Evolutionary conservation across 306 rosid genomes (phyloP), one percentile per base, ranked within the genome.

Genomic region (Vigna trinervia): DNA sequence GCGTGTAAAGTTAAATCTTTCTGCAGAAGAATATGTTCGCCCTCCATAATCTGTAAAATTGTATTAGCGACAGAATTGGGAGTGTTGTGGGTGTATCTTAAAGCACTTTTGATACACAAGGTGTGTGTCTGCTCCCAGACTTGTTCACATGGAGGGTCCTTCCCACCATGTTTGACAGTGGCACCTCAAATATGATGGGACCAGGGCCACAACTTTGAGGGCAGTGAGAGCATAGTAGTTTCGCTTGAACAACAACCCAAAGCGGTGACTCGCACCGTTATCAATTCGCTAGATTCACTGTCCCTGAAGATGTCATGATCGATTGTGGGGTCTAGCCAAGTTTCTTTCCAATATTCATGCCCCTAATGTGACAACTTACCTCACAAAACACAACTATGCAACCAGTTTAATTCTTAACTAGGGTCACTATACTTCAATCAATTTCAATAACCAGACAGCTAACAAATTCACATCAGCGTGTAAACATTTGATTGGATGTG

Each of bases 131-230:
- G 20, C 36, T 56, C 19, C 26, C 1, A 32, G 53, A 65, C 38
- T 65, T 45, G 28, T 32, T 57, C 84, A 80, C 80, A 74, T 80
- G 84, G 84, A 57, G 76, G 84, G 76, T 5, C 56, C 80, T 47
- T 80, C 17, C 4, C 56, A 57, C 61, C 34, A 48, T 43, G 71
- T n/a, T 74, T 45, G 62, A 56, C 47, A 57, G 61, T 36, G 53
- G 51, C 43, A 30, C 47, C 56, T 39, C 32, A 77, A 52, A 23
- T 20, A 56, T 0, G 3, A 74, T 22, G 71, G 64, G 80, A 47
- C 69, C 84, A 80, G 56, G 80, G 64, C 61, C 84, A 80, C 76
- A 51, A 48, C 34, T 64, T 43, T 5, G 43, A 32, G 7, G 30
- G 32, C 5, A 17, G 4, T 8, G 30, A 26, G 59, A 58, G 41